Evolutionary conservation across 83 land plant genomes (phyloP).

Genomic region (Diphasiastrum complanatum): DNA sequence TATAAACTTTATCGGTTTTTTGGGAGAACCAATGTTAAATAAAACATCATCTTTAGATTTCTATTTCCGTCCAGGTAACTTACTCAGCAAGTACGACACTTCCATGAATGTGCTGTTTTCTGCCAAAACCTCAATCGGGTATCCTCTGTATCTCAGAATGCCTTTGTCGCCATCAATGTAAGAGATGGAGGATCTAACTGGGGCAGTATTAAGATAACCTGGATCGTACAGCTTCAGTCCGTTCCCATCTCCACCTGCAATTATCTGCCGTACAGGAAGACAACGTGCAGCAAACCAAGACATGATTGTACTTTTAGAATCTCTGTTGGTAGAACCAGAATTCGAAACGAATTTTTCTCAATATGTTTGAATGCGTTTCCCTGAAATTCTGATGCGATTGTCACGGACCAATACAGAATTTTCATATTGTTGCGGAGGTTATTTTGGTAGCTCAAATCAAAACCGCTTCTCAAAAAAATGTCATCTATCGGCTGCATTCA

Average conservation of each 20-base stretch:
- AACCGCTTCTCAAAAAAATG: too few relatives aligned
- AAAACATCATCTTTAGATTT: too few relatives aligned
- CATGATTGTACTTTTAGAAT: not conserved
- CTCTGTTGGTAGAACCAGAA: not conserved
- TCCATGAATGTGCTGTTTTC: conserved; percentile 77
- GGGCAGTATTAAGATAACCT: conserved; percentile 89
- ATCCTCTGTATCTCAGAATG: conserved; percentile 90
- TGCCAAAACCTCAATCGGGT: conserved; percentile 97
- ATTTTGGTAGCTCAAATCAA: too few relatives aligned
- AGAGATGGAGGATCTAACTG: conserved; percentile 81
- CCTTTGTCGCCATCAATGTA: conserved; percentile 99
- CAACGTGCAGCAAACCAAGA: not conserved
- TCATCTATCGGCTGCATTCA: too few relatives aligned
- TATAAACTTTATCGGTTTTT: too few relatives aligned
- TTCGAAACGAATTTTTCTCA: too few relatives aligned
- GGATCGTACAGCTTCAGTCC: conserved; percentile 89
- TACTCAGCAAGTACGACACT: conserved; percentile 86
- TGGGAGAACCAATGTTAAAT: too few relatives aligned
- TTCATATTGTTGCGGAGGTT: too few relatives aligned
- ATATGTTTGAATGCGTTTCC: too few relatives aligned
- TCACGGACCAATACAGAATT: too few relatives aligned
- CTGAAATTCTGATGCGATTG: too few relatives aligned
- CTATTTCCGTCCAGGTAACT: conserved; percentile 19
- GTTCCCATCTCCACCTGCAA: conserved; percentile 59
- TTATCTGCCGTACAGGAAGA: conserved; percentile 37